Evolutionary conservation across 75 land plant species (phyloP).

Genomic region (Ceratopteris richardii): DNA sequence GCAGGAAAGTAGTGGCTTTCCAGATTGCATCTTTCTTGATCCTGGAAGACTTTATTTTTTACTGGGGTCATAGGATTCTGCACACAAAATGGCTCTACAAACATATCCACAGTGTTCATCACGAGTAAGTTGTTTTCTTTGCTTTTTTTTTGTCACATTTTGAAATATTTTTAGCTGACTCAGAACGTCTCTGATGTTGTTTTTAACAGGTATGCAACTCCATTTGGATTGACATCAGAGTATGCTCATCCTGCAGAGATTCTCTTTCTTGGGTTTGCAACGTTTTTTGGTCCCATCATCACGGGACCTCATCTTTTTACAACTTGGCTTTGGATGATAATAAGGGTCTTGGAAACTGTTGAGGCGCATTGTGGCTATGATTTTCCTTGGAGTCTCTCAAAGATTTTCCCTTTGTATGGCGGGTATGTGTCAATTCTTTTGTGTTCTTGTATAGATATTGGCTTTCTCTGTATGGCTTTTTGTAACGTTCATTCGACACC

Average conservation of each 20-base stretch:
- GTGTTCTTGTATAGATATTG: too few relatives aligned
- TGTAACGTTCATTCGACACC: too few relatives aligned
- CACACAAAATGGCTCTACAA: constrained; percentile 98
- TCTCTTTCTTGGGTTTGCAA: constrained; percentile 97
- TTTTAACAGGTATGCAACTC: constrained; percentile 84
- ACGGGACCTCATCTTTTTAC: constrained; percentile 97
- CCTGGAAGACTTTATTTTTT: constrained; percentile 95
- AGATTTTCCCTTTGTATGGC: constrained; percentile 82
- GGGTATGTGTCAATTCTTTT: constrained; percentile 48
- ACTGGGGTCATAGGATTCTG: constrained; percentile 93
- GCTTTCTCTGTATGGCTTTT: too few relatives aligned
- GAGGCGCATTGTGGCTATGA: constrained; percentile 99
- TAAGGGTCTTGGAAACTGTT: constrained; percentile 97
- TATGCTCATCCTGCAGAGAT: constrained; percentile 99
- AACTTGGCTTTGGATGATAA: constrained; percentile 92
- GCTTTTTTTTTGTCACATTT: too few relatives aligned
- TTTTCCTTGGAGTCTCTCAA: constrained; percentile 98
- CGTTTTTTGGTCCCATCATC: constrained; percentile 91
- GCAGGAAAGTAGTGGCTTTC: constrained; percentile 71
- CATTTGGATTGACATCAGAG: constrained; percentile 98
- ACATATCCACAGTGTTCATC: constrained; percentile 98
- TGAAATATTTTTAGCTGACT: too few relatives aligned
- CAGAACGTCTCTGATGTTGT: neutral
- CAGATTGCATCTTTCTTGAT: constrained; percentile 92
- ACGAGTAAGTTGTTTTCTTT: constrained; percentile 62